Conservation (phyloP, 2,329 filamentous ascomycete species). For the Tolypocladium guangdongense region DNA sequence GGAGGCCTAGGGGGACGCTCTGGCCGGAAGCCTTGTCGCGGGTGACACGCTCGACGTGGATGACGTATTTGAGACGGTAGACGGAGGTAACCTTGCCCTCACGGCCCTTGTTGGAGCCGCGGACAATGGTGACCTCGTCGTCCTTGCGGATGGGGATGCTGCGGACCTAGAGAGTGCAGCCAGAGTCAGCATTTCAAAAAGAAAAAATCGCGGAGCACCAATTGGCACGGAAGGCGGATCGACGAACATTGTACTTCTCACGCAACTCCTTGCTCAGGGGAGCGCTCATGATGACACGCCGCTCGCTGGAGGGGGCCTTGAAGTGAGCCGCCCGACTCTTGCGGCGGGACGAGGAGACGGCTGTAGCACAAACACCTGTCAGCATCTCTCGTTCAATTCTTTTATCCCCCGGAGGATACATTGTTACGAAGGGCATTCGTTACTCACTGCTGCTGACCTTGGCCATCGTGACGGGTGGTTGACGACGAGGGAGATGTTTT, state of each 20-base stretch:
- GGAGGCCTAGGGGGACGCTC: conserved; percentile 86
- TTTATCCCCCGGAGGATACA: neutral
- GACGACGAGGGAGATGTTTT: conserved; percentile 14
- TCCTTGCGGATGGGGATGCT: conserved; percentile 96
- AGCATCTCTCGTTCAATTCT: neutral
- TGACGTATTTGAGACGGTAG: conserved; percentile 95
- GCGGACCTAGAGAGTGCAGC: conserved; percentile 55
- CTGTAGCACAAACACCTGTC: conserved; percentile 21
- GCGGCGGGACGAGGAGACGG: conserved; percentile 70
- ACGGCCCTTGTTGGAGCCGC: conserved; percentile 91
- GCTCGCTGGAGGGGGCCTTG: conserved; percentile 84
- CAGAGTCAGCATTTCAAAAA: neutral
- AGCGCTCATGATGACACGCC: conserved; percentile 95
- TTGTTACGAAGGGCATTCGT: neutral
- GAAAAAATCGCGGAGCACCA: neutral
- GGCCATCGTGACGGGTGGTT: conserved; percentile 47
- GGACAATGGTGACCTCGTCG: conserved; percentile 86
- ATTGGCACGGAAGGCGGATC: neutral
- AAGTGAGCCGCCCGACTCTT: conserved; percentile 99
- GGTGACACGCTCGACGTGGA: conserved; percentile 93
- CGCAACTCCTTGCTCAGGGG: conserved; percentile 93
- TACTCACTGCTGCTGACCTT: conserved; percentile 54
- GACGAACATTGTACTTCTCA: conserved; percentile 94
- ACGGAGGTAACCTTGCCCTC: conserved; percentile 97
- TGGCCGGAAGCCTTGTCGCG: conserved; percentile 97